phyloP scores from a whole-genome alignment of 441 rosid genomes.

The Macaranga tanarius region DNA sequence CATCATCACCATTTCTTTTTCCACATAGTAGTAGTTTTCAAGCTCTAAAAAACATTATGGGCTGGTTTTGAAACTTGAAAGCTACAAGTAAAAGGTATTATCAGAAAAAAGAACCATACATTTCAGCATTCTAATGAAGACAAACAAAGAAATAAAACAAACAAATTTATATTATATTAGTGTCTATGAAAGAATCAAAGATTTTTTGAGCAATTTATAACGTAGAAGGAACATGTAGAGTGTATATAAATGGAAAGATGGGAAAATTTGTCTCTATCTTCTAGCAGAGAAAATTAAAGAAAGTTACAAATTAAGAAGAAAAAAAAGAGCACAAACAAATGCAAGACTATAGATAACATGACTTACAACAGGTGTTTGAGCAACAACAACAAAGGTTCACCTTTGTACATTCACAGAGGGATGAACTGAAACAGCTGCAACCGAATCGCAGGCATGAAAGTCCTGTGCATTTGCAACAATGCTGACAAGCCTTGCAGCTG shows the following conservation, averaged over 20 bases:
- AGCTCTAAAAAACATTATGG: no score
- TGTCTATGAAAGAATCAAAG: background rate
- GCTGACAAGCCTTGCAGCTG: conserved; percentile 6
- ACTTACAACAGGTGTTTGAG: conserved; percentile 19
- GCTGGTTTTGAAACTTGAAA: no score
- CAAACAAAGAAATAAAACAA: background rate
- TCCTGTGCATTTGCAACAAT: conserved; percentile 17
- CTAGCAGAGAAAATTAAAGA: no score
- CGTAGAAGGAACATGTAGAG: background rate
- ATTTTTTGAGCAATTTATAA: background rate
- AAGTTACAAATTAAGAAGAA: no score
- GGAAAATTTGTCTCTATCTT: no score
- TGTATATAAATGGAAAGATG: background rate
- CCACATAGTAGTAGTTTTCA: no score
- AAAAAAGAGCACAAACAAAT: background rate
- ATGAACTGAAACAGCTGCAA: conserved; percentile 25
- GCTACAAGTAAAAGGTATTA: no score
- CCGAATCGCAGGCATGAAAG: conserved; percentile 12
- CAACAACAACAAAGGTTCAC: conserved; percentile 29
- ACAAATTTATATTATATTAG: no score
- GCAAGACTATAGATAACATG: conserved; percentile 22
- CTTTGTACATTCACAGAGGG: conserved; percentile 12
- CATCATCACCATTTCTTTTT: no score
- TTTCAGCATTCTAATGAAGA: background rate
- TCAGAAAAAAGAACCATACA: no score